Evolutionary conservation across 768 basidiomycete species (phyloP).

Genomic region (Serendipita sp.): DNA sequence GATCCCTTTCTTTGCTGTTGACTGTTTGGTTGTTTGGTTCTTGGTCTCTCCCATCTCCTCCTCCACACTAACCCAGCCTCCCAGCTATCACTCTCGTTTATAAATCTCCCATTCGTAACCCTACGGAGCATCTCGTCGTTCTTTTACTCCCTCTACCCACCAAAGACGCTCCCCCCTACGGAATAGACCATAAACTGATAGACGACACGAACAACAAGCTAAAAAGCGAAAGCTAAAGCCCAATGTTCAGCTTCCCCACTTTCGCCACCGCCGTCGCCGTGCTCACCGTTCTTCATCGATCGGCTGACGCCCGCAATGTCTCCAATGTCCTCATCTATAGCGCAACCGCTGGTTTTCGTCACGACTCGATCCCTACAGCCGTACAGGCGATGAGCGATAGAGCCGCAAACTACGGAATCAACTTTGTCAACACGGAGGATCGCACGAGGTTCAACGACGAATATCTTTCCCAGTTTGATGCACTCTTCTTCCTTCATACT

Average conservation of each 20-base stretch:
- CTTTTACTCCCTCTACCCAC: too few species aligned
- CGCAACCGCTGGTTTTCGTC: constrained; percentile 44
- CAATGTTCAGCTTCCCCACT: too few species aligned
- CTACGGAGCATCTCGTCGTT: too few species aligned
- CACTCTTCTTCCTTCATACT: constrained; percentile 49
- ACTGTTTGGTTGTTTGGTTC: too few species aligned
- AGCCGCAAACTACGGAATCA: constrained; percentile 30
- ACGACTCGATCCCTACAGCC: constrained; percentile 62
- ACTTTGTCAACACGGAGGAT: constrained; percentile 55
- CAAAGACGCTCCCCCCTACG: too few species aligned
- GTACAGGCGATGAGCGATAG: constrained; percentile 35
- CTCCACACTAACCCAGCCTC: background rate
- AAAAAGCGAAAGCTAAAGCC: too few species aligned
- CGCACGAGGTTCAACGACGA: constrained; percentile 35
- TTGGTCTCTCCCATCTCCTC: background rate
- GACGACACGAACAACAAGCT: too few species aligned
- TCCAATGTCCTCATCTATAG: constrained; percentile 39
- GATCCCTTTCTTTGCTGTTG: background rate
- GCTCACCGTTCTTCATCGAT: background rate
- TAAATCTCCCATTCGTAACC: background rate
- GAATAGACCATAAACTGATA: too few species aligned
- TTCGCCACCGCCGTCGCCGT: background rate
- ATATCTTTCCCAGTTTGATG: constrained; percentile 41
- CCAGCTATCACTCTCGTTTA: background rate
- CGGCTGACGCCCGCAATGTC: background rate